These are phyloP conservation scores for Chimonanthus praecox DNA, from an alignment of 164 flowering plant genomes.

Conservation along the genomic window DNA sequence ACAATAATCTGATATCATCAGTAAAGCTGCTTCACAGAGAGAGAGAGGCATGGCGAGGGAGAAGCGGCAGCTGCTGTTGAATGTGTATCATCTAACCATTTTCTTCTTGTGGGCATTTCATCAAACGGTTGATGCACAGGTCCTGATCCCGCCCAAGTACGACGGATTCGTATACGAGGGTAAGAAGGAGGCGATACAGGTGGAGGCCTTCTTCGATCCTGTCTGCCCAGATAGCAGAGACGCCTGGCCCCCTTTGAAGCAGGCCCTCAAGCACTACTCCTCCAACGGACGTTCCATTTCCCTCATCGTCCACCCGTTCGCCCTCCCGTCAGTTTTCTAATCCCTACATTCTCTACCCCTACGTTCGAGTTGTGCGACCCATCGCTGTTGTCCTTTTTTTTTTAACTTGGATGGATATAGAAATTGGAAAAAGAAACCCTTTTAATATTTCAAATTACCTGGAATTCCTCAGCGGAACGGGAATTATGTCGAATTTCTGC, in stretches of 20 bases:
- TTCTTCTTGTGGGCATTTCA: no score
- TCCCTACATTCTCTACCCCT: neutral
- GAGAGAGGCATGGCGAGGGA: no score
- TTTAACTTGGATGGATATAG: no score
- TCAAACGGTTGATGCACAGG: slow-evolving; percentile 2
- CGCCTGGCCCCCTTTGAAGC: slow-evolving; percentile 74
- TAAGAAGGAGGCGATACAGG: slow-evolving; percentile 28
- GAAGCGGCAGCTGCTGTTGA: no score
- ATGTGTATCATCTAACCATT: no score
- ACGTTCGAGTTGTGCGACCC: neutral
- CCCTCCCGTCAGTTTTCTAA: slow-evolving; percentile 61
- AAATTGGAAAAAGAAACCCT: no score
- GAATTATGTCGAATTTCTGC: no score
- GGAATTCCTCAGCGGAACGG: no score
- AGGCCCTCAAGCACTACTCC: slow-evolving; percentile 46
- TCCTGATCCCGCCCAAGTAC: slow-evolving; percentile 39
- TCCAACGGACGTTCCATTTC: slow-evolving; percentile 37
- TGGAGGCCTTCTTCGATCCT: slow-evolving; percentile 87
- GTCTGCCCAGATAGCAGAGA: slow-evolving; percentile 85
- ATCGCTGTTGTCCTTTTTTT: no score
- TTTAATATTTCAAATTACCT: no score
- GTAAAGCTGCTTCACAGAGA: no score
- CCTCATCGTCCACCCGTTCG: slow-evolving; percentile 61
- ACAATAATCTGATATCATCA: no score
- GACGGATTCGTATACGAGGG: slow-evolving; percentile 74